A percentile compares a stretch with the other conserved stretches of the same genome.
These are phyloP conservation scores for Podaxis mareebaensis DNA, from an alignment of 768 basidiomycete species.

Conservation along the genomic window DNA sequence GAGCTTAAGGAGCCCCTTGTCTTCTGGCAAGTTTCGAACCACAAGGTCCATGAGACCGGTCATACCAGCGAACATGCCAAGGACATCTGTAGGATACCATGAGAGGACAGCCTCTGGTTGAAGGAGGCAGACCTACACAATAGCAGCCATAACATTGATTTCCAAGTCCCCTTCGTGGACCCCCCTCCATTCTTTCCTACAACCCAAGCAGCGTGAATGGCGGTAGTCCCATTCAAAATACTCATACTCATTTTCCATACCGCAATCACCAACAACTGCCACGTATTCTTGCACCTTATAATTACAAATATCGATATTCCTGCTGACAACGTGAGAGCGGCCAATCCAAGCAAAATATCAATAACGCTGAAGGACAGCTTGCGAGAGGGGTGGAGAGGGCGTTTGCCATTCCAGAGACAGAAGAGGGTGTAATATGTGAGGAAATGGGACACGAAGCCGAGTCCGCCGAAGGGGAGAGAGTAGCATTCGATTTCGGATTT, in stretches of 20 bases:
- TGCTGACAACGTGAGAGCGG: constrained; percentile 11
- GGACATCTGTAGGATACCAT: background rate
- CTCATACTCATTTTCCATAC: constrained; percentile 23
- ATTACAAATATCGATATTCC: constrained; percentile 18
- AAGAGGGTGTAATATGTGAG: constrained; percentile 23
- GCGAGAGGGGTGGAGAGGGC: constrained; percentile 18
- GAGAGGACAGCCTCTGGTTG: background rate
- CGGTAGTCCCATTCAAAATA: constrained; percentile 21
- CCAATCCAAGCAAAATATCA: background rate
- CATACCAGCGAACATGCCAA: background rate
- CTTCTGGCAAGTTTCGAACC: background rate
- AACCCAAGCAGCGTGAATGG: constrained; percentile 17
- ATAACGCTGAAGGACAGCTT: background rate
- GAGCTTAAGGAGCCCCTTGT: background rate
- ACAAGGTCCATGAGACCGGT: background rate
- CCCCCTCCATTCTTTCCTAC: background rate
- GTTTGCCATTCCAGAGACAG: constrained; percentile 21
- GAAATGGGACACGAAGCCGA: constrained; percentile 22
- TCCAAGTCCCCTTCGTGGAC: background rate
- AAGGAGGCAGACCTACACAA: constrained; percentile 12
- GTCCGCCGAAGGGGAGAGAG: constrained; percentile 20
- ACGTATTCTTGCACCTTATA: constrained; percentile 18
- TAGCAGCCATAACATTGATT: constrained; percentile 16
- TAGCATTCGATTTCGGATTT: constrained; percentile 20
- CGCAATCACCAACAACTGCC: constrained; percentile 22